Conservation (phyloP, 768 basidiomycete genomes). For the Coprinellus aureogranulatus region DNA sequence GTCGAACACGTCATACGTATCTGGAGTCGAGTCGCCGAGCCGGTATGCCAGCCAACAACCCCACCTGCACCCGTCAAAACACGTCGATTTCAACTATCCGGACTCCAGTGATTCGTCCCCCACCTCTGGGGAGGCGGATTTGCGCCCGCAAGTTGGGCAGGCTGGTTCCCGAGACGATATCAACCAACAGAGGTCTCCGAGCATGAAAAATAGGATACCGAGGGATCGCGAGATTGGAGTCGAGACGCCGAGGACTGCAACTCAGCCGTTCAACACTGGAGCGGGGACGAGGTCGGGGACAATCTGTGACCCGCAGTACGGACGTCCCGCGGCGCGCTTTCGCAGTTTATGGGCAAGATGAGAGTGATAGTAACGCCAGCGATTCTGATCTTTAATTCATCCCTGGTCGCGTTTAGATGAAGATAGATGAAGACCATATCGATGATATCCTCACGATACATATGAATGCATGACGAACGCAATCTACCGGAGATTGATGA, state of each 20-base stretch:
- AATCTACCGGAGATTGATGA: too few relatives aligned
- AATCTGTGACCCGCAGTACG: slow-evolving; percentile 35
- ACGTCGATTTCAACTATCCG: slow-evolving; percentile 47
- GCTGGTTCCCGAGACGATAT: slow-evolving; percentile 33
- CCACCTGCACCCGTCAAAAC: slow-evolving; percentile 41
- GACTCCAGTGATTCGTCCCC: slow-evolving; percentile 40
- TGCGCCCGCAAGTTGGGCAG: slow-evolving; percentile 22
- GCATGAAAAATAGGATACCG: slow-evolving; percentile 57
- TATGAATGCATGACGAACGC: too few relatives aligned
- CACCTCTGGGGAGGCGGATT: slow-evolving; percentile 25
- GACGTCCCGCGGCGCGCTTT: slow-evolving; percentile 59
- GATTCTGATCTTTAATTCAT: slow-evolving; percentile 31
- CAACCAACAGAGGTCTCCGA: slow-evolving; percentile 27
- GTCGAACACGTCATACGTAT: slow-evolving; percentile 37
- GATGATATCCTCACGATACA: too few relatives aligned
- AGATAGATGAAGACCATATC: too few relatives aligned
- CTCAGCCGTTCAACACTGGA: slow-evolving; percentile 31
- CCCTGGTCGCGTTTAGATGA: too few relatives aligned
- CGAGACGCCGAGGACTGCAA: slow-evolving; percentile 56
- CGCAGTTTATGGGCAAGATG: slow-evolving; percentile 86
- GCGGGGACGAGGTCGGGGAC: slow-evolving; percentile 27
- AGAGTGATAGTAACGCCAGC: slow-evolving; percentile 82
- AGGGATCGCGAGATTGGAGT: slow-evolving; percentile 33
- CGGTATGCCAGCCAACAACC: slow-evolving; percentile 54
- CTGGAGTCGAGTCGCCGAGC: slow-evolving; percentile 64